Evolutionary conservation across 176 grass and related monocot species (phyloP).

Genomic region (Aegilops longissima): DNA sequence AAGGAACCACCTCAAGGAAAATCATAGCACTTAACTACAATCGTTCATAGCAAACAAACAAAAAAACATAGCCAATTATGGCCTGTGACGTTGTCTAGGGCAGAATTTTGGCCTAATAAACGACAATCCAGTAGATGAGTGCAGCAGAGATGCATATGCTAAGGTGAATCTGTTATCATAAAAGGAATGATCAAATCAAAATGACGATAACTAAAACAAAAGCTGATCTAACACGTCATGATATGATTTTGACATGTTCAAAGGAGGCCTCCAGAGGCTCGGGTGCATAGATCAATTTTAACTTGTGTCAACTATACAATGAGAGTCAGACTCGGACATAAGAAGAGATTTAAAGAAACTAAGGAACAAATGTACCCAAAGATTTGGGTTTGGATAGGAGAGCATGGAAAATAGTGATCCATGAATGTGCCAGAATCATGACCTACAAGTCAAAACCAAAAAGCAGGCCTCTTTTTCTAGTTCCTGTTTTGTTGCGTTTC

Average conservation of each 20-base stretch:
- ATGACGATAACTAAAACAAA: neutral
- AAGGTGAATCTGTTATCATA: neutral
- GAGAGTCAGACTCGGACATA: neutral
- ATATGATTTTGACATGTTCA: neutral
- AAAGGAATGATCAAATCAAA: neutral
- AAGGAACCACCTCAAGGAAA: neutral
- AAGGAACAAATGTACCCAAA: neutral
- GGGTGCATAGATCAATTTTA: neutral
- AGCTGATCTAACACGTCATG: neutral
- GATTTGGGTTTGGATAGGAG: neutral
- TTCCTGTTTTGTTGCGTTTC: neutral
- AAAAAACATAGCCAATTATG: neutral
- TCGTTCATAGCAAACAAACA: slow-evolving; percentile 25
- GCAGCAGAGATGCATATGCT: neutral
- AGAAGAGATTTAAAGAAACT: neutral
- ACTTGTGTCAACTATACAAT: neutral
- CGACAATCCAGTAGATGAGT: neutral
- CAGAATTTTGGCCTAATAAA: neutral
- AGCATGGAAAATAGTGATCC: neutral
- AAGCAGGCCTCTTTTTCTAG: neutral
- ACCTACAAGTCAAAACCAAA: neutral
- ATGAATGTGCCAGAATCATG: neutral
- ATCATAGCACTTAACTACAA: neutral
- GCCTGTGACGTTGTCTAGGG: neutral
- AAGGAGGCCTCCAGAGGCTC: neutral